Evolutionary conservation across 2,329 filamentous ascomycete genomes (phyloP).

Genomic region (Trichoderma sp.): DNA sequence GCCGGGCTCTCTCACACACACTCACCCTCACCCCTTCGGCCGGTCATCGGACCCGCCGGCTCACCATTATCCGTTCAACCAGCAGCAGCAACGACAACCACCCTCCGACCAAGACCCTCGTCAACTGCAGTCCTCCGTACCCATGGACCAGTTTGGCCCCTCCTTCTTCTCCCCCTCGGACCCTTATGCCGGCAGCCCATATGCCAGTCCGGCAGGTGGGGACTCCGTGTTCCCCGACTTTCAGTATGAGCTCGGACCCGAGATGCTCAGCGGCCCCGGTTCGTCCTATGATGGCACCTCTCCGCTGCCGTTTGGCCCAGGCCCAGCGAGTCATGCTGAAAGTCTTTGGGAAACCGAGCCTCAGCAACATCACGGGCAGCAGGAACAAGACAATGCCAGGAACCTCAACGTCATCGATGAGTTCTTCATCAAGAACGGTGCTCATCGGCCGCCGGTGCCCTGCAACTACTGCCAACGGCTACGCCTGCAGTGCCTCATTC

Average conservation of each 20-base stretch:
- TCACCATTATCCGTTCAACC: slow-evolving; percentile 1
- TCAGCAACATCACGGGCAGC: not conserved
- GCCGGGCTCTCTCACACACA: not conserved
- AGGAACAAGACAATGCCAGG: not conserved
- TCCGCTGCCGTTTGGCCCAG: not conserved
- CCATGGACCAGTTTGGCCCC: slow-evolving; percentile 18
- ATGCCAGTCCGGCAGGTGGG: slow-evolving; percentile 13
- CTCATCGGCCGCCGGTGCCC: slow-evolving; percentile 46
- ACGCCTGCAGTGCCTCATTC: slow-evolving; percentile 52
- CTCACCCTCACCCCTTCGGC: not conserved
- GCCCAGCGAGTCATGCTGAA: not conserved
- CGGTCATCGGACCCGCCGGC: not conserved
- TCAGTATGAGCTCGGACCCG: slow-evolving; percentile 18
- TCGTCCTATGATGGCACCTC: slow-evolving; percentile 19
- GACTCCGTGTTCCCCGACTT: slow-evolving; percentile 18
- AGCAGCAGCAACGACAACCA: slow-evolving; percentile 3
- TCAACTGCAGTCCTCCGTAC: slow-evolving; percentile 9
- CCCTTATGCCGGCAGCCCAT: slow-evolving; percentile 7
- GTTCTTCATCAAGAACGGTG: slow-evolving; percentile 47
- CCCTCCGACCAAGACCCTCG: not conserved
- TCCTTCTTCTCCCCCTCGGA: slow-evolving; percentile 18
- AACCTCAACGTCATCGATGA: slow-evolving; percentile 37
- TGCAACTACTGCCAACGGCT: slow-evolving; percentile 49
- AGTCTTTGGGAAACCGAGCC: not conserved
- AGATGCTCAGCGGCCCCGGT: slow-evolving; percentile 10